phyloP scores from a whole-genome alignment of 345 rosid species.

The Rhizophora apiculata region DNA sequence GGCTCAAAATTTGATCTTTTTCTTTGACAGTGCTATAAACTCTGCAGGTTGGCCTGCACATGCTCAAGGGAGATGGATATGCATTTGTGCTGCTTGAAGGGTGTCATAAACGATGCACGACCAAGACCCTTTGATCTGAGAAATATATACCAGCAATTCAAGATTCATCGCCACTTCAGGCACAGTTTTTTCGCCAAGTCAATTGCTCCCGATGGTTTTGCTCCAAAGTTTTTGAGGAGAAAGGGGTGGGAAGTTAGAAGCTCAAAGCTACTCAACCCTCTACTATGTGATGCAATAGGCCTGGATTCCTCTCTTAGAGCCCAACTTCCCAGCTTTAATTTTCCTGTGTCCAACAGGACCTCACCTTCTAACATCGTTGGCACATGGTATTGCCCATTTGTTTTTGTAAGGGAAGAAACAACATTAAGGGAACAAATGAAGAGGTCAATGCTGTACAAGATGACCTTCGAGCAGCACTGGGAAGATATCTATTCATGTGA shows the following conservation, averaged over 20 bases:
- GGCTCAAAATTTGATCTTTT: neutral
- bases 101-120: slow-evolving; percentile 41
- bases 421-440: slow-evolving; percentile 46
- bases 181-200: slow-evolving; percentile 52
- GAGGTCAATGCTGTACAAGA: slow-evolving; percentile 51
- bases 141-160: slow-evolving; percentile 57
- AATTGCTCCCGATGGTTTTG: slow-evolving; percentile 46
- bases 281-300: slow-evolving; percentile 59
- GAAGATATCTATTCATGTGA: slow-evolving; percentile 49
- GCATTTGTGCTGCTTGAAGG: slow-evolving; percentile 47
- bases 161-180: slow-evolving; percentile 43
- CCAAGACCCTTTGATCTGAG: slow-evolving; percentile 60
- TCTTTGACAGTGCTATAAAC: neutral
- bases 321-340: slow-evolving; percentile 48
- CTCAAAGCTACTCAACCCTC: slow-evolving; percentile 32
- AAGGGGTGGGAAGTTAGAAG: slow-evolving; percentile 59
- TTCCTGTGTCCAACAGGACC: slow-evolving; percentile 34
- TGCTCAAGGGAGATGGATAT: slow-evolving; percentile 58
- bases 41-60: slow-evolving; percentile 48
- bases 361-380: slow-evolving; percentile 48
- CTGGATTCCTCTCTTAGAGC: slow-evolving; percentile 51
- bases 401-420: slow-evolving; percentile 54
- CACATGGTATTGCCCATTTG: slow-evolving; percentile 74
- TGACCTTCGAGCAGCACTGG: slow-evolving; percentile 72
- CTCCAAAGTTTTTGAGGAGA: slow-evolving; percentile 52